Conservation (phyloP, 1,284 basidiomycete genomes). For the Vanrija pseudolonga region DNA sequence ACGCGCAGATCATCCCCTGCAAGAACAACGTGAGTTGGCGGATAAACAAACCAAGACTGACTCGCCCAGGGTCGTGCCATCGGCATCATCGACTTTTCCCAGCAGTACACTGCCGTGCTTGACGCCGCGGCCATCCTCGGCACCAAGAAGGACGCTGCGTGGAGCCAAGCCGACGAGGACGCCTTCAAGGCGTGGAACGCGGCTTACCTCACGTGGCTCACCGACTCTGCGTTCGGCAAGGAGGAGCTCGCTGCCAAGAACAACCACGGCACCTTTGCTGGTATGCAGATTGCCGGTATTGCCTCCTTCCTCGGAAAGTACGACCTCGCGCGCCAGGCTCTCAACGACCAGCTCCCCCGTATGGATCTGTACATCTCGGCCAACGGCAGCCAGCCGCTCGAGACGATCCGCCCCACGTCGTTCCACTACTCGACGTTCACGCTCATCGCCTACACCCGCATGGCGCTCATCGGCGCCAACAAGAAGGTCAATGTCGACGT, state of each 20-base stretch:
- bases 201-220: conserved; percentile 9
- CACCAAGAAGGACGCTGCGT: neutral
- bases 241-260: conserved; percentile 9
- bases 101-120: conserved; percentile 11
- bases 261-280: conserved; percentile 11
- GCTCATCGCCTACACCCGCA: conserved; percentile 10
- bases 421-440: conserved; percentile 9
- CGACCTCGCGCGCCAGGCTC: neutral
- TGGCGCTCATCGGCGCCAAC: conserved; percentile 4
- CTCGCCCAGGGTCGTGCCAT: conserved; percentile 8
- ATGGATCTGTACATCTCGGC: conserved; percentile 1
- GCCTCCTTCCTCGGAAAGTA: conserved; percentile 5
- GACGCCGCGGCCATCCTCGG: conserved; percentile 8
- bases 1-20: conserved; percentile 12
- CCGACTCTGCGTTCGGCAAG: conserved; percentile 5
- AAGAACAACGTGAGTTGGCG: no score
- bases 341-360: neutral
- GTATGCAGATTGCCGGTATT: conserved; percentile 8
- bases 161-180: neutral
- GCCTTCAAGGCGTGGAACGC: conserved; percentile 9
- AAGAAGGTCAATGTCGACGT: conserved; percentile 11
- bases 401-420: conserved; percentile 3
- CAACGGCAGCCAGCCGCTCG: conserved; percentile 8
- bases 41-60: no score
- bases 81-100: conserved; percentile 15